Evolutionary conservation across 148 eudicot species (phyloP).

Genomic region (Salicornia ramosissima): DNA sequence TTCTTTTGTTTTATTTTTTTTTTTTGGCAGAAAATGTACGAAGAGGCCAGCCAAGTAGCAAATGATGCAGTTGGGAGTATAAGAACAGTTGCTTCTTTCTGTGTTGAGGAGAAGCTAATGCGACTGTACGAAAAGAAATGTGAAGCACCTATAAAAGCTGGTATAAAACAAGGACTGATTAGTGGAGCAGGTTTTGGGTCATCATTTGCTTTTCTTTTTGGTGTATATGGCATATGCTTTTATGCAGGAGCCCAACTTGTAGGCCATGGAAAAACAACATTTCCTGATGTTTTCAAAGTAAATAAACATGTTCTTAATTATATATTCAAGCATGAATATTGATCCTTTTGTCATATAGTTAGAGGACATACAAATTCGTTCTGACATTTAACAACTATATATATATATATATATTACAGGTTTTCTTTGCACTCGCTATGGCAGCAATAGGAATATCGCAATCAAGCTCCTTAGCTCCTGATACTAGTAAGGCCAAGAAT

Average conservation of each 20-base stretch:
- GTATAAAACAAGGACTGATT: constrained; percentile 48
- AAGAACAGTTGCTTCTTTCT: constrained; percentile 74
- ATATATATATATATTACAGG: no score
- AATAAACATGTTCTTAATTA: background rate
- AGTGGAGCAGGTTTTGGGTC: constrained; percentile 54
- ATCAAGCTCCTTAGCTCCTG: constrained; percentile 46
- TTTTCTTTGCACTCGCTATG: constrained; percentile 64
- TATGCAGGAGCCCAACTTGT: constrained; percentile 62
- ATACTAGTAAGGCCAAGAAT: constrained; percentile 52
- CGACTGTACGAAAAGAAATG: constrained; percentile 49
- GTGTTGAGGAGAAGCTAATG: constrained; percentile 62
- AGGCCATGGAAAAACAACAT: constrained; percentile 43
- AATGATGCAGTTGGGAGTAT: constrained; percentile 78
- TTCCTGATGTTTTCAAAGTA: constrained; percentile 48
- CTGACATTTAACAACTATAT: no score
- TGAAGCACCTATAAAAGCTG: constrained; percentile 44
- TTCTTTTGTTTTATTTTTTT: constrained; percentile 31
- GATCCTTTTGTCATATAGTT: no score
- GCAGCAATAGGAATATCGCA: constrained; percentile 49
- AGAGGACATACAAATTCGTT: no score
- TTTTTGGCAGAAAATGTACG: constrained; percentile 43
- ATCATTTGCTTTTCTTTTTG: constrained; percentile 36
- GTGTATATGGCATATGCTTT: constrained; percentile 45
- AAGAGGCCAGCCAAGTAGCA: constrained; percentile 81
- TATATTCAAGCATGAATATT: no score